Evolutionary conservation across 2,329 filamentous ascomycete genomes (phyloP), one percentile per base, ranked within the genome.

Genomic region (Myriosclerotinia duriaeana): DNA sequence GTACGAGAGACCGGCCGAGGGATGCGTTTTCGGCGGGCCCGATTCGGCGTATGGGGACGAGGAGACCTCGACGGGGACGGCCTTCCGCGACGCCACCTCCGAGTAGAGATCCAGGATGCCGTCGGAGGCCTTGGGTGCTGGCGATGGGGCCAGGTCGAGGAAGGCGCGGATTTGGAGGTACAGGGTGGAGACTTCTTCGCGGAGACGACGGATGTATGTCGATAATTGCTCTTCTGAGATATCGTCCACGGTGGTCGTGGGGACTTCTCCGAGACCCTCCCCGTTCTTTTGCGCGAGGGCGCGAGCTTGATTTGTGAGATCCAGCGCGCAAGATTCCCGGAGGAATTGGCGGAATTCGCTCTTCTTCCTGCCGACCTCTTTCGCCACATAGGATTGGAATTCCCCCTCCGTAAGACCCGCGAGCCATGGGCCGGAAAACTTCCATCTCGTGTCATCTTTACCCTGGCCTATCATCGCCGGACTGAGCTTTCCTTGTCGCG

Each of bases 341-440:
- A 90, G 75, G 67, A 85, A 84, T 30, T 78, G 69, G 56, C 81
- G 81, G 76, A 90, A 90, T 68, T 85, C 80, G 8, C 77, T 63
- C 65, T 85, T 85, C 68, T 78, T 82, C 17, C 78, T 80, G 60
- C 83, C 81, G 52, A 90, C 84, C 30, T 79, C 78, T 71, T 81
- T 85, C 61, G 79, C 75, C 15, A 90, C 67, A 72, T 85, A 90
- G 38, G 76, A 74, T 36, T 82, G 77, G 73, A 90, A 89, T 17
- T 86, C 81, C 22, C 86, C 86, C 68, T 87, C 81, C 5, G 80
- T 83, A 79, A 88, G 82, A 53, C 84, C 84, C 44, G 86, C 86
- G 44, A 90, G 79, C 87, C 87, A 90, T 3, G 88, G 88, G 0
- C 88, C 88, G 36, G 78, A 78, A 70, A 89, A 90, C 74, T 87